Evolutionary conservation across 2,329 filamentous ascomycete genomes (phyloP), one percentile per base, ranked within the genome.

Genomic region (Sporothrix brunneoviolacea): DNA sequence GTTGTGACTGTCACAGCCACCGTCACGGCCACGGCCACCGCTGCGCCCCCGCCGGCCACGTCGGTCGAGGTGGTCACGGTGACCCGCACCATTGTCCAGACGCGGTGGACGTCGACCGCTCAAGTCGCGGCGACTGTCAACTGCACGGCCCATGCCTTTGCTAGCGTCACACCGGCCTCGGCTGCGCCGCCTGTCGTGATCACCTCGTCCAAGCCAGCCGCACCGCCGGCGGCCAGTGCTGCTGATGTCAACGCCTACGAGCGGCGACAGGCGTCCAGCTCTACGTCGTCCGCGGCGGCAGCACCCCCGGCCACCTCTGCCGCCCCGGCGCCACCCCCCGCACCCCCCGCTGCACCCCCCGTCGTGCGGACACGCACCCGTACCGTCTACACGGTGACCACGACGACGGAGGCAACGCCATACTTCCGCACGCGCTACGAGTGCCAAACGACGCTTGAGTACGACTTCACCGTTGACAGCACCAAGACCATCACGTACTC

Each of bases 401-500:
- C 54, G 0, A 52, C 36, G 4, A 58, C 53, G 2, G 53, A 54
- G 30, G 46, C 55, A 1, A 51, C 51, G 9, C 51, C 51, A 4
- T 48, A 53, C 6, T 27, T 51, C 21, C 55, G 54, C 21, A 58
- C 55, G 2, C 50, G 43, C 6, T 57, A 54, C 27, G 35, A 54
- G 27, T 59, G 57, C 47, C 43, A 18, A 30, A 45, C 43, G 10
- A 58, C 56, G 1, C 28, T 58, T 3, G 55, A 50, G 4, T 54
- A 56, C 15, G 43, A 39, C 36, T 55, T 54, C 36, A 53, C 51
- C 4, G 52, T 54, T 4, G 56, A 56, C 47, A 48, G 36, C 6
- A 57, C 56, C 7, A 52, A 39, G 2, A 59, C 58, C 2, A 24
- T 55, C 8, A n/a, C 38, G 4, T 52, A 48, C 41, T 53, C 56